phyloP scores from a whole-genome alignment of 495 filamentous ascomycete species.

The Glarea lozoyensis region DNA sequence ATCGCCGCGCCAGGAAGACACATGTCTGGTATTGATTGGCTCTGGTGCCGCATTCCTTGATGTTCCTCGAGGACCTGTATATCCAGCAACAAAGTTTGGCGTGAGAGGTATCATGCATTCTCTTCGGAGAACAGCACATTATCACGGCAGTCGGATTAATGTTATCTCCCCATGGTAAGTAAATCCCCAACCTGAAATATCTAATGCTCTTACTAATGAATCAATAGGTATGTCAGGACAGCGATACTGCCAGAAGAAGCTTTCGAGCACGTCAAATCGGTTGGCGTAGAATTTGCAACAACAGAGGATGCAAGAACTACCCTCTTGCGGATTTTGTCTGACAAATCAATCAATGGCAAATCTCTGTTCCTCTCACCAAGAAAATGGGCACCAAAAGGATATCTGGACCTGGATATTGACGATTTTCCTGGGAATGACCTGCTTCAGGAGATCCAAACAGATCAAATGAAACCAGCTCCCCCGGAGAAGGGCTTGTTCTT shows the following conservation, averaged over 20 bases:
- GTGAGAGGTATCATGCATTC: slow-evolving; percentile 7
- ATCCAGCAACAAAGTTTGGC: slow-evolving; percentile 6
- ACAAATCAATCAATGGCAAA: slow-evolving; percentile 2
- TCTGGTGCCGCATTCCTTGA: slow-evolving; percentile 1
- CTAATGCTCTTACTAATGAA: not conserved
- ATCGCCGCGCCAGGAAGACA: slow-evolving; percentile 2
- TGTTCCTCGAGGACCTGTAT: not conserved
- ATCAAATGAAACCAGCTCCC: slow-evolving; percentile 2
- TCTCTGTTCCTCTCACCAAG: slow-evolving; percentile 2
- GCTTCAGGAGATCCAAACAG: slow-evolving; percentile 5
- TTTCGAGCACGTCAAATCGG: slow-evolving; percentile 1
- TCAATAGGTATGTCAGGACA: slow-evolving; percentile 5
- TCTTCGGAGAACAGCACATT: not conserved
- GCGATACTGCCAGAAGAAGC: not conserved
- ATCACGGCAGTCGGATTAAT: slow-evolving; percentile 2
- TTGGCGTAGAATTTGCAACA: not conserved
- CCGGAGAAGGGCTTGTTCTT: not conserved
- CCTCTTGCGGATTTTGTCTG: slow-evolving; percentile 1
- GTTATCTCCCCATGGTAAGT: slow-evolving; percentile 7
- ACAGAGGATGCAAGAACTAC: not conserved
- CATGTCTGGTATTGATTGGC: slow-evolving; percentile 5
- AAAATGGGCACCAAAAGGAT: slow-evolving; percentile 1
- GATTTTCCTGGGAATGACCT: slow-evolving; percentile 5
- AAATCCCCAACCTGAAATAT: not conserved
- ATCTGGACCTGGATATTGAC: slow-evolving; percentile 5